Conservation (phyloP, 805 yeast species). For the Candida odintsovae region DNA sequence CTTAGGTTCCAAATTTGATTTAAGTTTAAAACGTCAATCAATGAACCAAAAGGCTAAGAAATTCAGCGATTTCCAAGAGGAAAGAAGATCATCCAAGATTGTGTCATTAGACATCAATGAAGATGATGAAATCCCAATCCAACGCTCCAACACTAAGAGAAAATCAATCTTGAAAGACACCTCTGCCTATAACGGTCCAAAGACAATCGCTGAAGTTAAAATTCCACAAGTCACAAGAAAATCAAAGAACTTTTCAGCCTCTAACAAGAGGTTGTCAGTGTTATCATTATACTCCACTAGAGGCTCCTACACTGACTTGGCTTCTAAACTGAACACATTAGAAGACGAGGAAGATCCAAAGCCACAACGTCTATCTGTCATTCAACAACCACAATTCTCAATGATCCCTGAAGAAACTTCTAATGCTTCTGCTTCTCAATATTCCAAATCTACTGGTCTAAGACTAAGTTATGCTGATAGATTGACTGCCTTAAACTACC, state of each 20-base stretch:
- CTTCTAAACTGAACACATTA: conserved; percentile 31
- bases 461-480: conserved; percentile 37
- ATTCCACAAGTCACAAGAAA: conserved; percentile 70
- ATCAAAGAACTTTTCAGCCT: conserved; percentile 54
- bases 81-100: conserved; percentile 16
- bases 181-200: conserved; percentile 33
- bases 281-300: conserved; percentile 66
- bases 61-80: conserved; percentile 7
- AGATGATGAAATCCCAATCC: conserved; percentile 9
- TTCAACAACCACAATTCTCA: conserved; percentile 6
- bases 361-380: conserved; percentile 3
- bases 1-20: conserved; percentile 35
- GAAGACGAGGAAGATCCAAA: conserved; percentile 12
- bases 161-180: conserved; percentile 8
- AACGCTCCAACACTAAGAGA: conserved; percentile 1
- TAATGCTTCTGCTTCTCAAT: conserved; percentile 9
- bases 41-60: conserved; percentile 13
- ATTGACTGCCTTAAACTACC: conserved; percentile 20
- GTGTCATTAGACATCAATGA: conserved; percentile 22
- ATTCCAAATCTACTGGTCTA: conserved; percentile 16
- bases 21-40: conserved; percentile 25
- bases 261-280: conserved; percentile 66
- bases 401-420: conserved; percentile 19
- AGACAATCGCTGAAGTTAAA: conserved; percentile 53
- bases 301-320: conserved; percentile 56